A percentile compares a stretch with the other conserved stretches of the same genome.
Conservation (phyloP, 441 rosid species). For the Theobroma grandiflorum region DNA sequence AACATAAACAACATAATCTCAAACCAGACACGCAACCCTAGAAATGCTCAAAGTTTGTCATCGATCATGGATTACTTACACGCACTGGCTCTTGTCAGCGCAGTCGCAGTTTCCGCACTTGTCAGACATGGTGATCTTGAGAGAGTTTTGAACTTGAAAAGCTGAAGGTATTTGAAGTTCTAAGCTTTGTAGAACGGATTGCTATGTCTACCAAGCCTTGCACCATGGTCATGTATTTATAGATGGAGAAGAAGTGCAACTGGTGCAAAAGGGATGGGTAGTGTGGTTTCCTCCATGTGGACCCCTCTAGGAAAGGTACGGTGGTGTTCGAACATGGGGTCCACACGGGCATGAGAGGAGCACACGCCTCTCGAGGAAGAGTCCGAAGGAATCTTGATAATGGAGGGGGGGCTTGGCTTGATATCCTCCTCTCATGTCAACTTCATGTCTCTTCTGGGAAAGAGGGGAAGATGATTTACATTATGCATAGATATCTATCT, state of each 20-base stretch:
- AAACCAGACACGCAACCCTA: not conserved
- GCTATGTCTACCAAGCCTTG: conserved; percentile 32
- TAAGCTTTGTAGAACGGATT: not conserved
- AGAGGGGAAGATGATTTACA: not conserved
- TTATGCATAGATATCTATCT: not conserved
- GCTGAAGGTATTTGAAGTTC: not conserved
- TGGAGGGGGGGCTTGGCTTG: conserved; percentile 39
- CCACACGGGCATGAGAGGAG: conserved; percentile 31
- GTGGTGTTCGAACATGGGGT: not conserved
- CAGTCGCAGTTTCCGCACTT: conserved; percentile 80
- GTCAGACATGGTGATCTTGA: conserved; percentile 63
- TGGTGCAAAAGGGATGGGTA: not conserved
- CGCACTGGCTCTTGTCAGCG: conserved; percentile 75
- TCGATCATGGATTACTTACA: conserved; percentile 46
- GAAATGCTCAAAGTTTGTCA: not conserved
- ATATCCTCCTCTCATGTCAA: conserved; percentile 64
- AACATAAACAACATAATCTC: not conserved
- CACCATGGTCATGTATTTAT: conserved; percentile 40
- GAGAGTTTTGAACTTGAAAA: not conserved
- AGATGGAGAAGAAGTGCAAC: conserved; percentile 31
- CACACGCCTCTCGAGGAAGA: conserved; percentile 48
- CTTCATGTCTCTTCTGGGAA: conserved; percentile 34
- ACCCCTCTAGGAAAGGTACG: not conserved
- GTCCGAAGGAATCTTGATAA: conserved; percentile 47
- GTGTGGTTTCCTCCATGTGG: not conserved